Conservation (phyloP, 805 yeast species). For the Saturnispora sekii region DNA sequence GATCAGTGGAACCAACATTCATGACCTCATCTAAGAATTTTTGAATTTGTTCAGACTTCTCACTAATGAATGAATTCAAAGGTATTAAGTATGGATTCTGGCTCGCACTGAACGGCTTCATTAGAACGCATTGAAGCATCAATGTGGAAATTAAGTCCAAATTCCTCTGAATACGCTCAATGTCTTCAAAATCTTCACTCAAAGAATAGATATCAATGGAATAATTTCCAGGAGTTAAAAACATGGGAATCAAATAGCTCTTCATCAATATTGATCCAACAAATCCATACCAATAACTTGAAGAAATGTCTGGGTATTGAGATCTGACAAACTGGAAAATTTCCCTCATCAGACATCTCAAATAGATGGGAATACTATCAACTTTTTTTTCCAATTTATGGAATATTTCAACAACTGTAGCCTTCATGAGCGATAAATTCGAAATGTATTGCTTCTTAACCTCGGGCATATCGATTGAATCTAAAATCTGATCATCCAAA, state of each 20-base stretch:
- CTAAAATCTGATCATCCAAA: constrained; percentile 22
- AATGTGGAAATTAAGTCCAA: constrained; percentile 48
- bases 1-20: constrained; percentile 46
- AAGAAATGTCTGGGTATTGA: constrained; percentile 48
- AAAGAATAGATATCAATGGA: constrained; percentile 33
- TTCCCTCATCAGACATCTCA: constrained; percentile 45
- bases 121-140: constrained; percentile 53
- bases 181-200: constrained; percentile 19
- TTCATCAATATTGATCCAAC: constrained; percentile 58
- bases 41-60: constrained; percentile 39
- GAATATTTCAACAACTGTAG: constrained; percentile 52
- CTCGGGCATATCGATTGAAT: constrained; percentile 72
- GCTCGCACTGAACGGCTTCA: constrained; percentile 50
- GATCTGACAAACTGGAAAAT: constrained; percentile 24
- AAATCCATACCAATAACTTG: constrained; percentile 50
- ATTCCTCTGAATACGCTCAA: constrained; percentile 34
- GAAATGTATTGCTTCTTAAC: constrained; percentile 61
- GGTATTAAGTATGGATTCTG: constrained; percentile 68
- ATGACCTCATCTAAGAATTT: constrained; percentile 38
- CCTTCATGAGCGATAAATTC: constrained; percentile 69
- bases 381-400: constrained; percentile 37
- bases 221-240: constrained; percentile 45
- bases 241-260: constrained; percentile 39
- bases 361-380: constrained; percentile 40
- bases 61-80: constrained; percentile 58